Base-by-base conservation (phyloP, 495 filamentous ascomycete genomes). In the Pseudevernia furfuracea region DNA sequence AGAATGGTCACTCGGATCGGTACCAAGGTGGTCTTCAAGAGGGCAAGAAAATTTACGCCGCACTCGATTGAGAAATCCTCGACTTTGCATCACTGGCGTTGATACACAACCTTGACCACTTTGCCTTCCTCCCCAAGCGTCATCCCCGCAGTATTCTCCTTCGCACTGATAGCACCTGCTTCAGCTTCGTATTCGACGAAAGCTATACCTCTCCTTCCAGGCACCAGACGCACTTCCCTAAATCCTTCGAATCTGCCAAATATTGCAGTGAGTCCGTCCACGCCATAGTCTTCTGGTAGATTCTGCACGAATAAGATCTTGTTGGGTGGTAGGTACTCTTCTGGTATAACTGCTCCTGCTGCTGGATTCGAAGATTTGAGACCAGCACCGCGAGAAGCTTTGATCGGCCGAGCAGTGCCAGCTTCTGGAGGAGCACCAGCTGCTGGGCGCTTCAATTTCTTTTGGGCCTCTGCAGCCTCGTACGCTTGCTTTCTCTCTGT, bases 321-420 rank as follows among this genome's bases (percentile, higher is more conserved):
- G 82, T 97, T 99, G 55, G 95, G 93, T 4, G 92, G 94, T 0
- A 97, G 84, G 73, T 95, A 97, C 76, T 99, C 94, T 82, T 97
- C 95, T 3, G 94, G 94, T 21, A 97, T 85, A 57, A 95, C 88
- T 25, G 87, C 81, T 32, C 87, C 82, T 1, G 85, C 78, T n/a
- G 84, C 80, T 23, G 84, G 80, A 64, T 84, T 81, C 10, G 88
- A 87, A 11, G 91, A 84, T 74, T 94, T 95, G 81, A 94, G 89
- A 41, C 90, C 90, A 19, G 87, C 85, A 36, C 88, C 89, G 71
- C 87, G 84, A 23, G 85, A 80, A 17, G 87, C 82, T 78, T 95
- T 96, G 69, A 83, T 75, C 7, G 89, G 86, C 34, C 89, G 86
- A 36, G 78, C 78, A 30, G 76, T 62, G 44, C 81, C 78, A 55